Evolutionary conservation across 108 stramenopile species (phyloP), one percentile per base, ranked within the genome.

Genomic region (Discostella pseudostelligera): DNA sequence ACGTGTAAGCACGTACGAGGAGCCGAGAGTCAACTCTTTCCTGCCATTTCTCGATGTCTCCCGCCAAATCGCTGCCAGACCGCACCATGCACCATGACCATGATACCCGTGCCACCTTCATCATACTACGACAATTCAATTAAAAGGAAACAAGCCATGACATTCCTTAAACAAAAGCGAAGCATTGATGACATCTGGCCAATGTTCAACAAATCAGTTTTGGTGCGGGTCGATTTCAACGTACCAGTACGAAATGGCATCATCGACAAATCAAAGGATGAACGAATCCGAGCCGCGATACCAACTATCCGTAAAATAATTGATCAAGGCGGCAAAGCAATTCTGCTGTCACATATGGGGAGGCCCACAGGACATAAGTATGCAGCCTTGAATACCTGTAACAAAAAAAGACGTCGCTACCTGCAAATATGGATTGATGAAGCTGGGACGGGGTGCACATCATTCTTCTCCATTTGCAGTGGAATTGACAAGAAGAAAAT

Each of bases 151-250:
- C n/a, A n/a, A n/a, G n/a, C 24, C 56, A 74, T 74, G 73, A 66
- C 73, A 10, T 45, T 66, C 51, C 45, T 74, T 14, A 74, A 74
- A 61, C 51, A 74, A 51, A 74, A 74, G 56, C 59, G 73, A 59
- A 50, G 47, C 44, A 48, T 74, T 22, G 63, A 64, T 50, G 73
- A 74, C 37, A 67, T 74, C 21, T 74, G 65, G 65, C 73, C 73
- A 7, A 66, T 74, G 65, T 57, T 56, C 47, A 54, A 62, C 62
- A 66, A 78, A 60, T 51, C 58, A 6, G 79, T 96, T 22, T 72
- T 96, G 19, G 79, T 96, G 22, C 83, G 95, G 12, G 84, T 87
- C 19, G 95, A 96, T 64, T 86, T 94, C 56, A 96, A 96, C 49
- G 85, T 96, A 16, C 91, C 91, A 44, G 77, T 94, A 46, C 69